Percentiles rank a stretch among this genome's conserved stretches.
Evolutionary conservation across 352 stramenopile species (phyloP).

Genomic region (Globisporangium emineosum): DNA sequence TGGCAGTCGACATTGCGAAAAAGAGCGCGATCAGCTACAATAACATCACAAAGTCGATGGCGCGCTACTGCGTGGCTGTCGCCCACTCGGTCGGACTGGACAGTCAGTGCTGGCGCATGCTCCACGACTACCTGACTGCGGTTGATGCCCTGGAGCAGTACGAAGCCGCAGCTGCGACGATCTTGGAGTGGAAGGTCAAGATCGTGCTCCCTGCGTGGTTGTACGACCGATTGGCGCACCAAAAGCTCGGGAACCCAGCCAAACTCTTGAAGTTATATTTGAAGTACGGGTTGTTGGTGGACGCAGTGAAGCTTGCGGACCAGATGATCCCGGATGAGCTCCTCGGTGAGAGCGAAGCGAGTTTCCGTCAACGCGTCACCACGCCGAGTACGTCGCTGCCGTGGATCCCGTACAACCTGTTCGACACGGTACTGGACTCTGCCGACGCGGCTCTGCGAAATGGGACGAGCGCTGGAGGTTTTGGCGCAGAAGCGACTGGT

Average conservation of each 20-base stretch:
- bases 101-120: slow-evolving; percentile 51
- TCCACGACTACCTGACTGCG: slow-evolving; percentile 45
- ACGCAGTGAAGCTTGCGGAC: slow-evolving; percentile 56
- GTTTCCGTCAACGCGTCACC: slow-evolving; percentile 38
- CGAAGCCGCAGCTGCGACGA: slow-evolving; percentile 50
- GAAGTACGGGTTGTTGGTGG: slow-evolving; percentile 56
- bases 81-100: slow-evolving; percentile 34
- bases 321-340: slow-evolving; percentile 36
- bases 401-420: slow-evolving; percentile 69
- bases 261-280: slow-evolving; percentile 60
- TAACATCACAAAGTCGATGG: slow-evolving; percentile 61
- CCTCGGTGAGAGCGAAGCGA: slow-evolving; percentile 32
- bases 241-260: slow-evolving; percentile 41
- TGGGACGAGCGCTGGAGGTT: background rate
- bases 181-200: slow-evolving; percentile 66
- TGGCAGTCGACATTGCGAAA: slow-evolving; percentile 47
- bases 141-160: slow-evolving; percentile 44
- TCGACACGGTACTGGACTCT: slow-evolving; percentile 59
- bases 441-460: slow-evolving; percentile 34
- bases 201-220: slow-evolving; percentile 62
- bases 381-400: slow-evolving; percentile 27
- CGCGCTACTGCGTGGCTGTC: slow-evolving; percentile 60
- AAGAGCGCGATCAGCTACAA: slow-evolving; percentile 23
- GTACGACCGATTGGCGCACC: slow-evolving; percentile 32
- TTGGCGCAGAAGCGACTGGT: background rate